Evolutionary conservation across 768 basidiomycete species (phyloP).

Genomic region (Tulasnella sp.): DNA sequence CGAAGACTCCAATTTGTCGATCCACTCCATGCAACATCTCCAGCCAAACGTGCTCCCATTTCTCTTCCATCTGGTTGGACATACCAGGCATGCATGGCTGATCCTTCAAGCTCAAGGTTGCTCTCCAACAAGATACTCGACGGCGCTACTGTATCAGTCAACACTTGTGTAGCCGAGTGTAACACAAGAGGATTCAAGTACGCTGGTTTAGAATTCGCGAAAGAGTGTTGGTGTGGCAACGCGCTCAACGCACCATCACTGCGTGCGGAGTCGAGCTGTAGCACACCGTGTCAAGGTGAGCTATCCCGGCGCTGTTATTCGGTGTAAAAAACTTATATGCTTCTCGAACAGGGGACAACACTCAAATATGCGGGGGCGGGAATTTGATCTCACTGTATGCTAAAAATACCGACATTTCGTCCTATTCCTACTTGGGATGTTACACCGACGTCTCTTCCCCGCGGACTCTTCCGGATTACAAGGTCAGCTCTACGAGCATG

Average conservation of each 20-base stretch:
- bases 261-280: slow-evolving; percentile 6
- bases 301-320: neutral
- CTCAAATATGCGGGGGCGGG: slow-evolving; percentile 1
- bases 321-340: neutral
- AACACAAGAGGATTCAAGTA: slow-evolving; percentile 1
- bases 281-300: neutral
- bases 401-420: neutral
- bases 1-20: too few species aligned
- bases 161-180: slow-evolving; percentile 8
- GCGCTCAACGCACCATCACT: neutral
- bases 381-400: neutral
- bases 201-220: slow-evolving; percentile 14
- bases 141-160: slow-evolving; percentile 1
- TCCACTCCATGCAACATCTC: too few species aligned
- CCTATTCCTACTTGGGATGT: neutral
- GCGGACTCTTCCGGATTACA: neutral
- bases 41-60: too few species aligned
- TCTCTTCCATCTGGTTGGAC: too few species aligned
- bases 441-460: neutral
- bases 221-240: slow-evolving; percentile 17
- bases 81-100: slow-evolving; percentile 4
- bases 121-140: neutral
- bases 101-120: neutral
- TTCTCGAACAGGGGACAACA: neutral
- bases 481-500: neutral